Base-by-base conservation (phyloP, 2,329 filamentous ascomycete genomes). In the Tothia fuscella region DNA sequence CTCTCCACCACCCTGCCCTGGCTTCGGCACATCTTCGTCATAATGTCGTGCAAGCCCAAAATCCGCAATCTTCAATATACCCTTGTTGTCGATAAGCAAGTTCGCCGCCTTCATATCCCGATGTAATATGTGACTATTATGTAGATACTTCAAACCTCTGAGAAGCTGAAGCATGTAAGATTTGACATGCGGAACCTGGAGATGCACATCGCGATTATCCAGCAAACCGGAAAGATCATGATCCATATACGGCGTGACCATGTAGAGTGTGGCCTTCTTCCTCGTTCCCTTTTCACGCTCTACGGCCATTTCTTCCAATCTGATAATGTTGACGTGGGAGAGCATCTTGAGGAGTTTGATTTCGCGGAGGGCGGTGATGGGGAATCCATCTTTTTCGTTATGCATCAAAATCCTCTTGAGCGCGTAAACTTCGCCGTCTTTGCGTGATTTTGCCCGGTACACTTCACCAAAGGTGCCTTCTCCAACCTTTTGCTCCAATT, bases 361-460 rank as follows among this genome's bases (percentile, higher is more conserved):
- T 62, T 98, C 91, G 56, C 91, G 83, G 34, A 98, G 74, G 5
- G 91, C 89, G 1, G 91, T 98, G 49, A 98, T 98, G n/a, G 91
- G 91, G 52, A 98, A 98, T 68, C 91, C 91, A 62, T 98, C 91
- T 60, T 95, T 96, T 67, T 98, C 91, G 60, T 96, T 93, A 60
- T 96, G 91, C 84, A 96, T 95, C 50, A 98, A 77, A 50, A 98
- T 98, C 72, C 96, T 96, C 68, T 98, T 98, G 55, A 98, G 63
- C 3, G 91, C 91, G 46, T 94, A 82, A 34, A 89, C 62, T 19
- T 75, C 71, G 41, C 83, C 81, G 1, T 78, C 83, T 54, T 74
- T 82, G 53, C 76, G 80, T 21, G 82, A 86, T 47, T 76, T 76
- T 47, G 87, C 91, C 56, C 89, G 91, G 61, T 94, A 86, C 29